These are phyloP conservation scores for Scedosporium minutisporum DNA, from an alignment of 2,329 filamentous ascomycete species.

Conservation along the genomic window DNA sequence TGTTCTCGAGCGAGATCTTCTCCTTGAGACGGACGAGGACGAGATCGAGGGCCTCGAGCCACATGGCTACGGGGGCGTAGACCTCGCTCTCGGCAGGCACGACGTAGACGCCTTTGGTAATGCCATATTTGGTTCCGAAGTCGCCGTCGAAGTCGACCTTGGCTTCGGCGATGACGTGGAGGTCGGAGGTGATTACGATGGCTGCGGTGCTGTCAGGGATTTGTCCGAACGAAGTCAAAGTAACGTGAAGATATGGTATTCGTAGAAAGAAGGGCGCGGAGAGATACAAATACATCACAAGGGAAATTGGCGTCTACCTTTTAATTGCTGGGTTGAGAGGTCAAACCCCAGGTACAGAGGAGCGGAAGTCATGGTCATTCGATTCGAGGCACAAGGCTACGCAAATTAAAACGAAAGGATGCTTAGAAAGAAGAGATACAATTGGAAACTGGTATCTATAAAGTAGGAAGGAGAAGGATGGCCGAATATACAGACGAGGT, in stretches of 20 bases:
- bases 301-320: conserved; percentile 46
- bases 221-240: too few relatives aligned
- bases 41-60: conserved; percentile 84
- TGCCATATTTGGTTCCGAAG: conserved; percentile 60
- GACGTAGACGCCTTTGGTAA: conserved; percentile 79
- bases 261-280: background rate
- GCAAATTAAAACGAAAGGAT: background rate
- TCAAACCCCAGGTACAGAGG: conserved; percentile 81
- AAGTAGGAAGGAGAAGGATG: background rate
- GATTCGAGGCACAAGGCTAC: background rate
- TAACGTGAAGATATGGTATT: background rate
- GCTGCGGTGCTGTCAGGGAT: conserved; percentile 32
- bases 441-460: background rate
- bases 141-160: conserved; percentile 95
- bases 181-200: conserved; percentile 72
- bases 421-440: background rate
- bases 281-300: background rate
- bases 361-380: conserved; percentile 19
- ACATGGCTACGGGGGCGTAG: conserved; percentile 86
- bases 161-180: conserved; percentile 72
- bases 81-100: conserved; percentile 80
- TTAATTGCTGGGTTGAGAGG: conserved; percentile 92
- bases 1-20: conserved; percentile 55
- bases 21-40: conserved; percentile 65
- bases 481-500: background rate